Evolutionary conservation across 2,329 filamentous ascomycete genomes (phyloP), one percentile per base, ranked within the genome.

Genomic region (Cercospora canescens): DNA sequence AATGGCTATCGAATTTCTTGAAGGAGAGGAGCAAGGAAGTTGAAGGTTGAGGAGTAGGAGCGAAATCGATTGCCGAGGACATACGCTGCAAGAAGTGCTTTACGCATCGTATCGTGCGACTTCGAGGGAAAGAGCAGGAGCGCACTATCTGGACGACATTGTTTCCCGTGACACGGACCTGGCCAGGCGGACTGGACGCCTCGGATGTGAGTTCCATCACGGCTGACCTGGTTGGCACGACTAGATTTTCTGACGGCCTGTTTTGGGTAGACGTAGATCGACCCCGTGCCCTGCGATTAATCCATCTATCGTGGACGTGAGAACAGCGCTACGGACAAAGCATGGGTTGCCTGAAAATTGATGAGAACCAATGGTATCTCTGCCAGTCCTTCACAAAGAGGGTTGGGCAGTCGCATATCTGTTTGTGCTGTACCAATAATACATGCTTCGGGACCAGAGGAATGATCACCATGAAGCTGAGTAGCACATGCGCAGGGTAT

Each of bases 1-100:
- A 80, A 69, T 84, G 80, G 77, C 71, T 85, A 63, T 78, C 80
- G 18, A 81, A 84, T 59, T 85, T 81, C 72, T 70, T 85, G 69
- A 78, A 77, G 62, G 74, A 79, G 69, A 80, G 80, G 72, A 84
- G 83, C 73, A 76, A 73, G 55, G 82, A 84, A 74, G 74, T 84
- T 32, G 83, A 85, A 69, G 81, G 81, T 9, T 72, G 56, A 56
- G 60, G 24, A 65, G 45, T 9, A 26, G 45, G 11, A 50, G 28
- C 21, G 16, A 26, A 24, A 52, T 5, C 14, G 14, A 12, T 12
- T 14, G 24, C 24, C 7, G 6, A 30, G 14, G 21, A 6, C 24
- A 52, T 14, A 52, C 5, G 45, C 6, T 30, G 24, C 8, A 16
- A 14, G 5, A 16, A 2, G 6, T 16, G 14, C 21, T 12, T 52